Evolutionary conservation across 2,329 filamentous ascomycete species (phyloP).

Genomic region (Teratosphaeria epicoccoides): DNA sequence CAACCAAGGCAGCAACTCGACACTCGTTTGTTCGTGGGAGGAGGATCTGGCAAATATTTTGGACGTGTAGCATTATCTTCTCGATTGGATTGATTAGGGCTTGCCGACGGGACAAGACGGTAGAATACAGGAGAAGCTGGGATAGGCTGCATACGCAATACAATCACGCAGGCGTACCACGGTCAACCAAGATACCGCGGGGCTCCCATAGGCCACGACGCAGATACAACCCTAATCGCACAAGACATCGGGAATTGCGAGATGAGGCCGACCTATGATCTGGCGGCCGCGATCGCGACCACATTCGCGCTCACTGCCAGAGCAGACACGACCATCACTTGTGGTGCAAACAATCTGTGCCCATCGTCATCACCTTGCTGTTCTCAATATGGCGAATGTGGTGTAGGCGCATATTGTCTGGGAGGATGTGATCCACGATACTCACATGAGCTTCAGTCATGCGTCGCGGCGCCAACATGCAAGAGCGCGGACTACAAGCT

Average conservation of each 20-base stretch:
- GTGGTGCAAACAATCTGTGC: conserved; percentile 22
- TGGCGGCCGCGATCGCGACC: conserved; percentile 23
- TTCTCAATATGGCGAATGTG: conserved; percentile 73
- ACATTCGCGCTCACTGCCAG: conserved; percentile 19
- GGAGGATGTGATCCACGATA: conserved; percentile 86
- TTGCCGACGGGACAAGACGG: neutral
- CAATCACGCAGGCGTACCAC: neutral
- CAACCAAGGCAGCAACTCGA: neutral
- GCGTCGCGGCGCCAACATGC: conserved; percentile 75
- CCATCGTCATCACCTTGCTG: conserved; percentile 26
- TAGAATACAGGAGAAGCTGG: neutral
- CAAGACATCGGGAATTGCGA: neutral
- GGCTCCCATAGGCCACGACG: neutral
- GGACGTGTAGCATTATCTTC: neutral
- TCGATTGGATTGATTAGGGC: neutral
- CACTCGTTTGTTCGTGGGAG: neutral
- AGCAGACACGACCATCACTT: conserved; percentile 18
- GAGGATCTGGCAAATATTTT: neutral
- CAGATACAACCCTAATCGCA: neutral
- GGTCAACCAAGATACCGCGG: neutral
- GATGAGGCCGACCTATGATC: conserved; percentile 14
- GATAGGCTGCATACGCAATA: neutral
- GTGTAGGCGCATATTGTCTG: conserved; percentile 87
- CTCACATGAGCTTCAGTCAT: conserved; percentile 74
- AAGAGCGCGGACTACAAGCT: conserved; percentile 63